These are phyloP conservation scores for Neovahlkampfia damariscottae DNA, from an alignment of 78 protist species.

Conservation along the genomic window DNA sequence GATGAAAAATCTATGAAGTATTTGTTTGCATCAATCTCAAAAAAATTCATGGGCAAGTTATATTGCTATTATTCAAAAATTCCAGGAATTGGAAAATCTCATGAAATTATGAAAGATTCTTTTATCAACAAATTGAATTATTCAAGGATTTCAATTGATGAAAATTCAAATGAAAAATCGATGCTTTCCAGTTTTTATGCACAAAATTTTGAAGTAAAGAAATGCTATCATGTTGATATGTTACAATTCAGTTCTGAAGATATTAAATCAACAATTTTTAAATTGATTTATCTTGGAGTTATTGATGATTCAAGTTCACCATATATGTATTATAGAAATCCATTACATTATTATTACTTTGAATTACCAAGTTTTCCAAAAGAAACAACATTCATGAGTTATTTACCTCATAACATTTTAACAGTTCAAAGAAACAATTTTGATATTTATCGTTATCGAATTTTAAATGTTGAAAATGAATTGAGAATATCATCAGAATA, in stretches of 20 bases:
- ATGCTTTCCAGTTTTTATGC: not conserved
- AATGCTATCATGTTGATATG: not conserved
- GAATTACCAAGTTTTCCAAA: not conserved
- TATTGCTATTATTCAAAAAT: not conserved
- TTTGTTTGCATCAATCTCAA: not conserved
- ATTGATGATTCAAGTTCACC: too few species aligned
- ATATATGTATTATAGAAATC: not conserved
- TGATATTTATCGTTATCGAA: not conserved
- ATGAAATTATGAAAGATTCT: not conserved
- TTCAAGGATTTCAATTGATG: not conserved
- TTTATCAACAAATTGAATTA: not conserved
- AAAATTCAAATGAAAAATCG: not conserved
- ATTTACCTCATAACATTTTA: too few species aligned
- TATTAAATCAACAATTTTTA: not conserved
- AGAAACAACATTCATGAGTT: not conserved
- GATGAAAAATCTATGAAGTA: not conserved
- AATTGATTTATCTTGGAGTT: not conserved
- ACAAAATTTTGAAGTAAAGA: too few species aligned
- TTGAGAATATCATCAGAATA: not conserved
- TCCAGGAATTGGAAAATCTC: not conserved
- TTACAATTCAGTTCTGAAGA: not conserved
- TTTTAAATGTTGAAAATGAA: not conserved
- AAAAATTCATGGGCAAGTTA: not conserved
- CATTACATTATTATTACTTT: not conserved
- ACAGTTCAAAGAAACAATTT: too few species aligned